These are phyloP conservation scores for Amylocystis lapponica DNA, from an alignment of 768 basidiomycete genomes.

Conservation along the genomic window DNA sequence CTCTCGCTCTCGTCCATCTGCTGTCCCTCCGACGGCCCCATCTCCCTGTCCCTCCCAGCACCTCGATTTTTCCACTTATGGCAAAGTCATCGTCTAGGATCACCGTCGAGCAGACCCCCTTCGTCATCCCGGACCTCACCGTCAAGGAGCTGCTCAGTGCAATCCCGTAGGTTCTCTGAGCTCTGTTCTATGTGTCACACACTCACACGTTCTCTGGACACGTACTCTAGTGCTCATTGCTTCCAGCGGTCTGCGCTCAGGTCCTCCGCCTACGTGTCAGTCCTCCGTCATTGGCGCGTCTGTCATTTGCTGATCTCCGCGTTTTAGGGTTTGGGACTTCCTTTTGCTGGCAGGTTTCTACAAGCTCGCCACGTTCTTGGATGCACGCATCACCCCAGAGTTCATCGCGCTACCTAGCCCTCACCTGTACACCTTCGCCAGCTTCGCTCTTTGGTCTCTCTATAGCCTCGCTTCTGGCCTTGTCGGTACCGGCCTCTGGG, in stretches of 20 bases:
- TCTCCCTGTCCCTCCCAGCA: constrained; percentile 2
- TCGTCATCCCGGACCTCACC: constrained; percentile 75
- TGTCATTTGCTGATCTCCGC: constrained; percentile 3
- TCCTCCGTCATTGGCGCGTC: constrained; percentile 13
- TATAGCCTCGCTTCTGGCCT: constrained; percentile 83
- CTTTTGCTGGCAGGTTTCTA: constrained; percentile 63
- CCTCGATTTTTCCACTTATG: constrained; percentile 7
- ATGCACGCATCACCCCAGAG: constrained; percentile 54
- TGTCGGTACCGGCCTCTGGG: constrained; percentile 91
- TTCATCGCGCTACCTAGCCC: constrained; percentile 53
- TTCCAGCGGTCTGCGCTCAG: constrained; percentile 82
- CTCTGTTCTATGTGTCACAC: no score
- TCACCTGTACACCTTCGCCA: constrained; percentile 52
- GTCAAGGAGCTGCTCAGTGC: constrained; percentile 81
- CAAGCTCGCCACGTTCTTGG: constrained; percentile 60
- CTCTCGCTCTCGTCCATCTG: constrained; percentile 9
- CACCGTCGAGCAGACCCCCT: constrained; percentile 50
- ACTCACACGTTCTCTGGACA: constrained; percentile 1
- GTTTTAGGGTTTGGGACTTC: constrained; percentile 64
- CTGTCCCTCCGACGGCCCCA: constrained; percentile 9
- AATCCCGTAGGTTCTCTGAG: constrained; percentile 65
- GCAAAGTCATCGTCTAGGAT: constrained; percentile 15
- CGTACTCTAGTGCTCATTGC: constrained; percentile 67
- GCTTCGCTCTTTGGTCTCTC: constrained; percentile 67
- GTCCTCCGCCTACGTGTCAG: constrained; percentile 76